Conservation (phyloP, 768 basidiomycete species). For the Termitomyces sp. region DNA sequence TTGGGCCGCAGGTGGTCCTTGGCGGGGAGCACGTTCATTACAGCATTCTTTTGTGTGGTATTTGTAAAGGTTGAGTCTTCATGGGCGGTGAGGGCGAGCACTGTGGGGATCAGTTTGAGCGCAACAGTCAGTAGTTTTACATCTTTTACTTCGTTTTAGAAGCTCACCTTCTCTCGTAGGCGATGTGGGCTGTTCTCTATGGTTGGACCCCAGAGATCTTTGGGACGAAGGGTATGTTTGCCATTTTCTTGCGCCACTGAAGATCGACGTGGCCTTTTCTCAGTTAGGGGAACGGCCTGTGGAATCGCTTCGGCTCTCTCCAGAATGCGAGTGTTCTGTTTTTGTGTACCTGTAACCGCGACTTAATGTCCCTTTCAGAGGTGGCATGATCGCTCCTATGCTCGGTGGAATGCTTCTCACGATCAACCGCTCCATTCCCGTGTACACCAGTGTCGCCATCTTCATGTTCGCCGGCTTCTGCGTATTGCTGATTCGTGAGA, state of each 20-base stretch:
- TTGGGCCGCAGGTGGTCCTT: slow-evolving; percentile 71
- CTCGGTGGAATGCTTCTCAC: slow-evolving; percentile 69
- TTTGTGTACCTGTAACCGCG: background rate
- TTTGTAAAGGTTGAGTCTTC: slow-evolving; percentile 59
- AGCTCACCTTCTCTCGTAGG: slow-evolving; percentile 25
- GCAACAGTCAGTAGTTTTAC: slow-evolving; percentile 46
- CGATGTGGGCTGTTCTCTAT: slow-evolving; percentile 87
- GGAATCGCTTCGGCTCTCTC: slow-evolving; percentile 85
- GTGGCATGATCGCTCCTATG: slow-evolving; percentile 85
- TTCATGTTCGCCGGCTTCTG: slow-evolving; percentile 60
- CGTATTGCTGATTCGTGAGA: slow-evolving; percentile 54
- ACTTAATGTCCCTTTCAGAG: slow-evolving; percentile 36
- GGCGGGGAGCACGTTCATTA: slow-evolving; percentile 68
- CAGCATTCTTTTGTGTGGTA: slow-evolving; percentile 64
- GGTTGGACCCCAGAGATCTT: slow-evolving; percentile 92
- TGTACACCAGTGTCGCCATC: slow-evolving; percentile 65
- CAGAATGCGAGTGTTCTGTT: slow-evolving; percentile 51
- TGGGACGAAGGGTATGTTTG: slow-evolving; percentile 57
- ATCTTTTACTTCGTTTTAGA: background rate
- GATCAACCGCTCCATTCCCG: slow-evolving; percentile 64
- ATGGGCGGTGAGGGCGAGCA: slow-evolving; percentile 57
- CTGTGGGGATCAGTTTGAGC: slow-evolving; percentile 72
- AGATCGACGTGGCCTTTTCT: slow-evolving; percentile 1
- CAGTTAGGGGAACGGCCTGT: slow-evolving; percentile 83
- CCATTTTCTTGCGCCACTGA: background rate